Conservation (phyloP, 495 filamentous ascomycete species). For the Aspergillus taichungensis region DNA sequence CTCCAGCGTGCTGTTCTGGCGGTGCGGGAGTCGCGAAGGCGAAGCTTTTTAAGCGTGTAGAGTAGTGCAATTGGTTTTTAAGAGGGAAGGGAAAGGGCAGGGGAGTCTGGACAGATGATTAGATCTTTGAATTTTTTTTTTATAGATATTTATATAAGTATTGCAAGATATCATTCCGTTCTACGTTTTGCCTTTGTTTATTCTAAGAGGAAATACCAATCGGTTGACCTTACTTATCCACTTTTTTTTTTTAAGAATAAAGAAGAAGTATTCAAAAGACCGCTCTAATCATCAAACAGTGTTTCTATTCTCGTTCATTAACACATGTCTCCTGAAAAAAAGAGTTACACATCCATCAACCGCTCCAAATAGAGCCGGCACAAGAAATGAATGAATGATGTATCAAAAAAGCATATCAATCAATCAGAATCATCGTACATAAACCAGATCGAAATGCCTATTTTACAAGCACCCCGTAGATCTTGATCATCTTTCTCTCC, state of each 20-base stretch:
- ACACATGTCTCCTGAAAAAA: constrained; percentile 13
- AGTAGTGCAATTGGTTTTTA: constrained; percentile 7
- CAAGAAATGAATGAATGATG: constrained; percentile 8
- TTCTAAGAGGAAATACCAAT: no score
- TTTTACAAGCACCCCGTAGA: no score
- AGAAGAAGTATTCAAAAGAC: background rate
- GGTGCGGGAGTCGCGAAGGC: constrained; percentile 19
- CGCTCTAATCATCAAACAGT: constrained; percentile 5
- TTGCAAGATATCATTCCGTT: background rate
- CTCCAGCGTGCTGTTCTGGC: constrained; percentile 15
- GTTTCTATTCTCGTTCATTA: constrained; percentile 11
- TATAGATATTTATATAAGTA: background rate
- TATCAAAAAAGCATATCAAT: constrained; percentile 8
- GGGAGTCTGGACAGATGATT: background rate
- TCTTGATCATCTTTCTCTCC: no score
- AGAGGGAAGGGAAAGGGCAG: no score
- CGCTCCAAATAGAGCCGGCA: constrained; percentile 1
- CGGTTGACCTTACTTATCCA: no score
- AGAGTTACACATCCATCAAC: constrained; percentile 1
- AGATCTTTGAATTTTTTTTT: no score
- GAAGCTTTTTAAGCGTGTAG: constrained; percentile 31
- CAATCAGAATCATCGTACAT: background rate
- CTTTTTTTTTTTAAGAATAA: background rate
- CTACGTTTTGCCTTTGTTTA: no score
- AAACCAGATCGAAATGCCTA: no score